Evolutionary conservation across 129 eudicot species (phyloP).

Genomic region (Ambrosia trifida): DNA sequence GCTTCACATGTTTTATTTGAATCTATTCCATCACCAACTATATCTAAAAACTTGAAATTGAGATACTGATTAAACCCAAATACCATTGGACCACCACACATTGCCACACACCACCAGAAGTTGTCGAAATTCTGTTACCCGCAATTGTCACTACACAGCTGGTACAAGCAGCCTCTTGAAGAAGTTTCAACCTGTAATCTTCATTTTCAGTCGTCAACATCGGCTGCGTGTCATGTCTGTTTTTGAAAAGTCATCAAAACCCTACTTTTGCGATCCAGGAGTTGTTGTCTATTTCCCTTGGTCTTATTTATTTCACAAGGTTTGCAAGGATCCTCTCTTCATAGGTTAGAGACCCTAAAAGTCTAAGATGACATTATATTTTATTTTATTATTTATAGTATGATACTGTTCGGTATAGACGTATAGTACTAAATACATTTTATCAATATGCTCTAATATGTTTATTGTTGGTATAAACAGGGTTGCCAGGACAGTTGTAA

Average conservation of each 20-base stretch:
- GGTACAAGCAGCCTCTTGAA: no score
- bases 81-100: neutral
- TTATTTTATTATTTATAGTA: neutral
- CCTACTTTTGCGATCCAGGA: no score
- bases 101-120: no score
- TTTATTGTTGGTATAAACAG: slow-evolving; percentile 42
- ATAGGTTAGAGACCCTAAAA: neutral
- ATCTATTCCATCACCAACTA: neutral
- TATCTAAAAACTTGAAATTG: neutral
- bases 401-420: neutral
- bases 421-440: neutral
- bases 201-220: no score
- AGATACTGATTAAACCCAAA: no score
- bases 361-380: neutral
- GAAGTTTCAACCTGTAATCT: no score
- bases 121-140: no score
- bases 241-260: no score
- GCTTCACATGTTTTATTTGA: no score
- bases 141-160: no score
- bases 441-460: neutral
- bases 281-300: no score
- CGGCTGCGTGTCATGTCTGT: no score
- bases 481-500: slow-evolving; percentile 87
- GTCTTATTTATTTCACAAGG: neutral
- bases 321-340: neutral